These are phyloP conservation scores for Emydomyces testavorans DNA, from an alignment of 2,329 filamentous ascomycete species.

Conservation along the genomic window DNA sequence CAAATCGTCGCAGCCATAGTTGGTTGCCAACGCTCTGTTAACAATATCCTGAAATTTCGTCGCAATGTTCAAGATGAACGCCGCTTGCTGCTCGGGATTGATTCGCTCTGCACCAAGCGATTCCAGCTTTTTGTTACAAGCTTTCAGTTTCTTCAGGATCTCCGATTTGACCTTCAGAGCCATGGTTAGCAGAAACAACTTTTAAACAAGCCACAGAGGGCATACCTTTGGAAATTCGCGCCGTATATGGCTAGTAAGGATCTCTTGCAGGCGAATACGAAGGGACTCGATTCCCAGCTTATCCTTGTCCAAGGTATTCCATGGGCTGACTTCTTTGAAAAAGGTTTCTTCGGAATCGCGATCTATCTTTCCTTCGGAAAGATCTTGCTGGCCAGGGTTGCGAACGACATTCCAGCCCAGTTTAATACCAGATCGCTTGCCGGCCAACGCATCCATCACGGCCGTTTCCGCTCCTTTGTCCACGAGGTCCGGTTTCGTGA, in stretches of 20 bases:
- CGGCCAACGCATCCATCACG: slow-evolving; percentile 23
- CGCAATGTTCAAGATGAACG: slow-evolving; percentile 32
- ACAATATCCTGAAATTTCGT: slow-evolving; percentile 1
- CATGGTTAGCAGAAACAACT: background rate
- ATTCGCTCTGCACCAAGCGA: slow-evolving; percentile 28
- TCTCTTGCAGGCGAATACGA: slow-evolving; percentile 30
- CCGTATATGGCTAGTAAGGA: slow-evolving; percentile 35
- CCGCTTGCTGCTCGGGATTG: slow-evolving; percentile 27
- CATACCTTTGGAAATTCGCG: slow-evolving; percentile 37
- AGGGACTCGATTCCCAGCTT: slow-evolving; percentile 35
- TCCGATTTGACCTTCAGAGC: slow-evolving; percentile 26
- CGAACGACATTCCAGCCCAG: slow-evolving; percentile 27
- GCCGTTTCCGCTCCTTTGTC: slow-evolving; percentile 19
- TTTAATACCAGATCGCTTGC: slow-evolving; percentile 18
- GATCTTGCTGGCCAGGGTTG: slow-evolving; percentile 25
- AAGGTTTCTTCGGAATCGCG: slow-evolving; percentile 28
- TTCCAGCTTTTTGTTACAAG: slow-evolving; percentile 21
- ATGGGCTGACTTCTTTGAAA: slow-evolving; percentile 25
- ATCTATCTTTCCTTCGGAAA: slow-evolving; percentile 17
- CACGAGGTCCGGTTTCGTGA: slow-evolving; percentile 26
- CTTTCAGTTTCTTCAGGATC: slow-evolving; percentile 25
- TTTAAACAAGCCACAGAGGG: background rate
- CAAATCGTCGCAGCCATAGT: slow-evolving; percentile 27
- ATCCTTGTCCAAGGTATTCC: slow-evolving; percentile 29
- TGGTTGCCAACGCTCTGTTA: slow-evolving; percentile 13